Evolutionary conservation across 1,139 yeast genomes (phyloP).

Genomic region (Blastobotrys persicus): DNA sequence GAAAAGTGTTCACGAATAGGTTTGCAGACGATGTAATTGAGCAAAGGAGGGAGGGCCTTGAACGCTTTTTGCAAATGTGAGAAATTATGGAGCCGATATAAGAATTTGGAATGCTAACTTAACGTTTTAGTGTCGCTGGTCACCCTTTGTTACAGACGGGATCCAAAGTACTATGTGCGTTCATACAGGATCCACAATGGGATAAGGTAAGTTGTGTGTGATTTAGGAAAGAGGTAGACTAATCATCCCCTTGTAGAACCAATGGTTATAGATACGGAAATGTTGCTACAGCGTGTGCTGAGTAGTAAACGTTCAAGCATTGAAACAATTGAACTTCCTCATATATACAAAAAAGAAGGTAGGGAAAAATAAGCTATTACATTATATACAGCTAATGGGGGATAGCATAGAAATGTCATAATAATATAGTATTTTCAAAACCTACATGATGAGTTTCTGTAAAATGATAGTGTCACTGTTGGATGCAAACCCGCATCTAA

Average conservation of each 20-base stretch:
- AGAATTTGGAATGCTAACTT: conserved; percentile 1
- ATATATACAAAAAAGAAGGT: too few species aligned
- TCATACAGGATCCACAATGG: conserved; percentile 87
- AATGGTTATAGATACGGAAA: conserved; percentile 29
- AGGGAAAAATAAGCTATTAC: too few species aligned
- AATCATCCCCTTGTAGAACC: conserved; percentile 25
- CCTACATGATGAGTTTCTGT: conserved; percentile 12
- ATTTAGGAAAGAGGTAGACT: background rate
- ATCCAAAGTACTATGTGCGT: conserved; percentile 74
- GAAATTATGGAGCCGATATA: conserved; percentile 17
- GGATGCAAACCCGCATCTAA: too few species aligned
- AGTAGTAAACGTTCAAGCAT: background rate
- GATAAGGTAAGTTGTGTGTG: conserved; percentile 43
- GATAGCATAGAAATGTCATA: conserved; percentile 10
- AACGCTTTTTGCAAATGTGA: conserved; percentile 63
- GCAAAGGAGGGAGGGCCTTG: conserved; percentile 78
- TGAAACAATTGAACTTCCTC: background rate
- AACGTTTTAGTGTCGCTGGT: conserved; percentile 64
- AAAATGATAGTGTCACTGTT: too few species aligned
- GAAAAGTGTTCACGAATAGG: conserved; percentile 70
- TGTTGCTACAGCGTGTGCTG: too few species aligned
- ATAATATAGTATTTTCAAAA: conserved; percentile 12
- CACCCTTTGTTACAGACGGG: conserved; percentile 94
- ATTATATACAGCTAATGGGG: too few species aligned
- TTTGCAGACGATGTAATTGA: conserved; percentile 85